Evolutionary conservation across 768 basidiomycete species (phyloP), one percentile per base, ranked within the genome.

Genomic region (Xerocomellus intermedius): DNA sequence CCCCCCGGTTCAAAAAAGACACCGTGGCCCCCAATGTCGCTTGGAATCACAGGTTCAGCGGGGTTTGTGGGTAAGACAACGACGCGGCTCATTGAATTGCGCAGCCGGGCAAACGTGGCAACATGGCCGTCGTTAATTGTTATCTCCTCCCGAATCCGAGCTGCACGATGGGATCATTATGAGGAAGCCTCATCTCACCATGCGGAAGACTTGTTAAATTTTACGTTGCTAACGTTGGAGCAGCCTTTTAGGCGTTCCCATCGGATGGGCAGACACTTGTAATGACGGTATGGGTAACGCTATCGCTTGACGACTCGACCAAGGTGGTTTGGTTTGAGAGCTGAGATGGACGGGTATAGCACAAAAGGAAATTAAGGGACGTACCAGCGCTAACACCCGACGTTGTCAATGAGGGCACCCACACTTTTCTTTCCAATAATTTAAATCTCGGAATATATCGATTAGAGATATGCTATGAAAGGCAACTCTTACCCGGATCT

Each of bases 181-280:
- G 6, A 33, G 43, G 39, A 60, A 46, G 44, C 26, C 26, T 24
- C 41, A 8, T 4, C n/a, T 6, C 38, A 26, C 16, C 21, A n/a
- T 35, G 37, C 7, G 28, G 38, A 42, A 35, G 16, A 26, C 43
- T 47, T 32, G 28, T 36, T 45, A 48, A 38, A 36, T 14, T 28
- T 62, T 54, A 57, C 63, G 54, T 64, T 51, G 38, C 19, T 39
- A 35, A 51, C 54, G 58, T 63, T 54, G 38, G 50, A 52, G 59
- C 41, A 60, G 50, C 45, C 50, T 61, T 61, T 60, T 52, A 57
- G 39, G 37, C 59, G 42, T 55, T 36, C 52, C 1, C 42, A 10
- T 44, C 36, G 36, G 28, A 54, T 37, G 52, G 16, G 4, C 4
- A 38, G 37, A 5, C 37, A n/a, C 17, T n/a, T 38, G n/a, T n/a